Evolutionary conservation across 306 rosid genomes (phyloP), one percentile per base, ranked within the genome.

Genomic region (Argentina anserina): DNA sequence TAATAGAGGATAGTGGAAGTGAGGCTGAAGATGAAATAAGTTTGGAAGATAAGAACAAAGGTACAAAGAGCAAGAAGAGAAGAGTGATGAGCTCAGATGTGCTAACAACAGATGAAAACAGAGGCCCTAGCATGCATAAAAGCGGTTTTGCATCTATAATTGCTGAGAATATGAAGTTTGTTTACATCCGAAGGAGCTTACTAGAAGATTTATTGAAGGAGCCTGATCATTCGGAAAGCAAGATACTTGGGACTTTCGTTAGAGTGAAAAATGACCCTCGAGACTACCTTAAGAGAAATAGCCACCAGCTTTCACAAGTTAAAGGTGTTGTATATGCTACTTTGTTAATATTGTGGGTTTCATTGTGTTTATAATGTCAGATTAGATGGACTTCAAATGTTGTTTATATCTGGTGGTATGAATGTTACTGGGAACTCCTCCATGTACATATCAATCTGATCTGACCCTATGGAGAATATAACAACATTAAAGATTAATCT

Each of bases 141-240:
- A 83, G 81, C 71, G 23, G 81, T 56, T 56, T 56, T 26, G 75
- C 75, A 71, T 53, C 75, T 28, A 39, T 71, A 14, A 21, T 55
- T 40, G 9, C 65, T 7, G 11, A 39, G 11, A 56, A 71, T 26
- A 55, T 71, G 40, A 71, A 71, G 55, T 37, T 40, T 71, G 66
- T 71, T 61, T 71, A 56, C 40, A 39, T 71, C 55, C 25, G 75
- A 9, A 71, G 53, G 75, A 71, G 40, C 50, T 56, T 55, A 18
- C 26, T 40, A 21, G 66, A 71, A 49, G 40, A 56, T 26, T 56
- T 71, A 6, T 12, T 71, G 66, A 39, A 26, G 53, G 66, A 71
- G 40, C 75, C 75, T 56, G 55, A 55, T 39, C 21, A 56, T 18
- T 71, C 29, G 1, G 26, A 56, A 18, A 56, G 55, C 40, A 71